A percentile compares a stretch with the other conserved stretches of the same genome.
These are phyloP conservation scores for Xylaria polymorpha DNA, from an alignment of 2,329 filamentous ascomycete genomes.

Conservation along the genomic window DNA sequence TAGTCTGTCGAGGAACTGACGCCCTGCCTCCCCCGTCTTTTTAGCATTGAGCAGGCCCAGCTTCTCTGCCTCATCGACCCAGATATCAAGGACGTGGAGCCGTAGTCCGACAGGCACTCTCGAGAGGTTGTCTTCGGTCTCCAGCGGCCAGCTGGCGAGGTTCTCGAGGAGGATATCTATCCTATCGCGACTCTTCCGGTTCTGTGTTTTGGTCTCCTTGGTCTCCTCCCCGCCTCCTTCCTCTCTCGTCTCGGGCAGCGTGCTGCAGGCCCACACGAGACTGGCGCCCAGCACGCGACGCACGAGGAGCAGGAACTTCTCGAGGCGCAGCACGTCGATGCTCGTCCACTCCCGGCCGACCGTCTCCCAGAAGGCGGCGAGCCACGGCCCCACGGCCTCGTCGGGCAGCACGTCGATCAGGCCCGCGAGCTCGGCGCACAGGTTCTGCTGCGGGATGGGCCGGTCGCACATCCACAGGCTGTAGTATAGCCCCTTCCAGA, in stretches of 20 bases:
- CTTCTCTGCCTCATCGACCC: constrained; percentile 88
- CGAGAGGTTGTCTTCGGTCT: constrained; percentile 55
- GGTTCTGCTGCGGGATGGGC: constrained; percentile 84
- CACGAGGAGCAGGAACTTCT: constrained; percentile 92
- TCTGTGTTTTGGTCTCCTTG: constrained; percentile 27
- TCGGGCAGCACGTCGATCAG: constrained; percentile 71
- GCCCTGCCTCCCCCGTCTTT: constrained; percentile 56
- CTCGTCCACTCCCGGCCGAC: constrained; percentile 75
- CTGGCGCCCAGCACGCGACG: constrained; percentile 81
- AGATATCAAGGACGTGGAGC: constrained; percentile 90
- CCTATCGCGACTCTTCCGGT: constrained; percentile 36
- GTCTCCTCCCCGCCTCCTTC: constrained; percentile 23
- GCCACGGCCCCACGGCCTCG: constrained; percentile 58
- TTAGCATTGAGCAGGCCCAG: constrained; percentile 64
- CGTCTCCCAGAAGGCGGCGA: constrained; percentile 77
- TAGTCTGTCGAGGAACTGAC: constrained; percentile 64
- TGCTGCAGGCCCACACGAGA: constrained; percentile 61
- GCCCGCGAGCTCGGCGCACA: constrained; percentile 80
- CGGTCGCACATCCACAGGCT: constrained; percentile 95
- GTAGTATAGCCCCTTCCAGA: constrained; percentile 97
- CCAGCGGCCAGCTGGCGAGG: constrained; percentile 58
- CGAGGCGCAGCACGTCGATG: constrained; percentile 81
- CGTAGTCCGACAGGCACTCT: constrained; percentile 84
- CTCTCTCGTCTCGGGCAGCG: constrained; percentile 15
- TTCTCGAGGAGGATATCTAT: constrained; percentile 55